These are phyloP conservation scores for Elongisporangium prolatum DNA, from an alignment of 352 stramenopile genomes.

Conservation along the genomic window DNA sequence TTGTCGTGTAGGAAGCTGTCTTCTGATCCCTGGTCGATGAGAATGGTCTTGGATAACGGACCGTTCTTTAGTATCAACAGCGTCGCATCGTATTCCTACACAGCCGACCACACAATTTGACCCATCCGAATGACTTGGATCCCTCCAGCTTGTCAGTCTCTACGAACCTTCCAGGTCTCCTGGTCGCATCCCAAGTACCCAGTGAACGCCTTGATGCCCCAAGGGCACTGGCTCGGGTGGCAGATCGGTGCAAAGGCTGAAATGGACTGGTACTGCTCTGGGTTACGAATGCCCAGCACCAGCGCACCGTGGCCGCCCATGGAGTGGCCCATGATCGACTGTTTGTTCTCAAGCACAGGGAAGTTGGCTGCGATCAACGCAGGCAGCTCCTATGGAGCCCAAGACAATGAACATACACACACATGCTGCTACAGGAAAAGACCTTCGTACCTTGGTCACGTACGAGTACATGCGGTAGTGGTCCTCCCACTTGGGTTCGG, in stretches of 20 bases:
- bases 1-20: constrained; percentile 88
- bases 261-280: constrained; percentile 88
- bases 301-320: constrained; percentile 98
- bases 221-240: constrained; percentile 95
- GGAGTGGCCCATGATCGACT: constrained; percentile 94
- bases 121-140: neutral
- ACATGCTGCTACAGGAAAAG: neutral
- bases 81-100: constrained; percentile 88
- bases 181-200: constrained; percentile 94
- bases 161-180: constrained; percentile 64
- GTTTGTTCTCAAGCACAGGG: constrained; percentile 69
- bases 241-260: constrained; percentile 96
- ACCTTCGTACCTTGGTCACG: constrained; percentile 69
- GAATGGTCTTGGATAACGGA: constrained; percentile 59
- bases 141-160: neutral
- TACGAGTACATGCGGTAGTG: constrained; percentile 99
- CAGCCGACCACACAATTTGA: neutral
- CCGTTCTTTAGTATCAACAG: constrained; percentile 77
- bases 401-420: neutral
- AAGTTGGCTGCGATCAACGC: constrained; percentile 87
- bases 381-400: constrained; percentile 81
- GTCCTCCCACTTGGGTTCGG: constrained; percentile 85
- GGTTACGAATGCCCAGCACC: constrained; percentile 91
- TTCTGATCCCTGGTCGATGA: constrained; percentile 88
- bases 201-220: constrained; percentile 97